Percentiles rank a stretch among this genome's conserved stretches.
These are phyloP conservation scores for Penicillium crystallinum DNA, from an alignment of 495 filamentous ascomycete genomes.

Conservation along the genomic window DNA sequence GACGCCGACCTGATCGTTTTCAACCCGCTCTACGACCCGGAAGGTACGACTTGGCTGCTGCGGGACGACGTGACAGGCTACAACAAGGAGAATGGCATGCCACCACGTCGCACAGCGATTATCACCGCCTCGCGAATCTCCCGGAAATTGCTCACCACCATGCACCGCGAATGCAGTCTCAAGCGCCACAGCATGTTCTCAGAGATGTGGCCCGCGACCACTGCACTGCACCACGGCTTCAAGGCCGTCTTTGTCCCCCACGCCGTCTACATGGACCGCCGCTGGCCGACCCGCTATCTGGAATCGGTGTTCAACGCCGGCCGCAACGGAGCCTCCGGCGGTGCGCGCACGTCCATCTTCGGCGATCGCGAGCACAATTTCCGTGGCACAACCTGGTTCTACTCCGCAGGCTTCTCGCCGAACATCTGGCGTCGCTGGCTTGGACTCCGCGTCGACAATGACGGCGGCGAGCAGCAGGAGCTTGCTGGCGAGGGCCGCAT, in stretches of 20 bases:
- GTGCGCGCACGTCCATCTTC: slow-evolving; percentile 69
- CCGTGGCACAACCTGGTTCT: slow-evolving; percentile 86
- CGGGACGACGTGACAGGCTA: slow-evolving; percentile 88
- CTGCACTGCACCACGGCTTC: slow-evolving; percentile 85
- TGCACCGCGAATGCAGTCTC: slow-evolving; percentile 83
- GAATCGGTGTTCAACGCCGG: slow-evolving; percentile 82
- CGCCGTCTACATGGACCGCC: slow-evolving; percentile 82
- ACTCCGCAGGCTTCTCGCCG: slow-evolving; percentile 77
- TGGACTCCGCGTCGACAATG: slow-evolving; percentile 76
- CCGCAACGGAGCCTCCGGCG: slow-evolving; percentile 70
- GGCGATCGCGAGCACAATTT: slow-evolving; percentile 89
- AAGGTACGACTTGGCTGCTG: slow-evolving; percentile 82
- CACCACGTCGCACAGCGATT: slow-evolving; percentile 82
- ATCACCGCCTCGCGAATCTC: slow-evolving; percentile 81
- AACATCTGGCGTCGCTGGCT: slow-evolving; percentile 87
- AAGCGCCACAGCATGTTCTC: slow-evolving; percentile 86
- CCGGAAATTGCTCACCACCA: slow-evolving; percentile 70
- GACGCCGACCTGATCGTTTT: slow-evolving; percentile 91
- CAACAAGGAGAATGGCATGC: slow-evolving; percentile 57
- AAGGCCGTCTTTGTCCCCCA: slow-evolving; percentile 95
- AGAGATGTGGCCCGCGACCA: slow-evolving; percentile 90
- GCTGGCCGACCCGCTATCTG: slow-evolving; percentile 78
- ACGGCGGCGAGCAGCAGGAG: slow-evolving; percentile 81
- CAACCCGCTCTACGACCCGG: slow-evolving; percentile 90
- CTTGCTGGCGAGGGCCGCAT: slow-evolving; percentile 74